Base-by-base conservation (phyloP, 2,329 filamentous ascomycete genomes). In the Cladophialophora exuberans region DNA sequence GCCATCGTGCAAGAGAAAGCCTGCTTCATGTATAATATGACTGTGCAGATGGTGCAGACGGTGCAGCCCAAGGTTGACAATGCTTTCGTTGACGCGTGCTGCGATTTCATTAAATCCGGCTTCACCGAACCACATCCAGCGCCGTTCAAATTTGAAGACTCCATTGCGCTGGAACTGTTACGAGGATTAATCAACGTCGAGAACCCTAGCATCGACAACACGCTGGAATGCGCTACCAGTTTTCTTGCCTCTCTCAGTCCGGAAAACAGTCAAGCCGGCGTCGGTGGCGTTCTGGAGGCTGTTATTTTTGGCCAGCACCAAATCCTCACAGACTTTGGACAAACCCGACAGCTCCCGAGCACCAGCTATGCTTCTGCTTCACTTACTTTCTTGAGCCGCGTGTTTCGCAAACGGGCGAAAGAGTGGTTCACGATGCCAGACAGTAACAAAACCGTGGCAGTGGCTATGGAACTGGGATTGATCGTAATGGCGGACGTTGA, bases 201-300 rank as follows among this genome's bases (percentile, higher is more conserved):
- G 4, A 71, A 68, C 47, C 64, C 71, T 5, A 72, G 72, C 7
- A 72, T 72, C 7, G 73, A 75, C 62, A 67, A 70, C 25, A 71
- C 75, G 10, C 76, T 78, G 73, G 69, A 67, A 13, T 76, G 74
- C 4, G 74, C 75, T 5, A 74, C 74, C 1, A 71, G 75, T 17
- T 77, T 76, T 56, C 63, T 78, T 25, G 73, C 74, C 15, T 76
- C 74, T 41, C 65, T 69, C 13, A 68, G 73, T 46, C 36, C 47
- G 6, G 10, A 17, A 3, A 49, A 44, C 23, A 66, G 69, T 0
- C 63, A 69, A 9, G 64, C 68, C 5, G 57, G 75, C 31, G 72
- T 76, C 23, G 50, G 69, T 10, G 72, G 73, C 52, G 67, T 76
- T 7, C 28, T 57, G 38, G 45, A 56, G 38, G 30, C 44, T 2